Conservation (phyloP, 2,329 filamentous ascomycete genomes). For the Fusarium acutatum region DNA sequence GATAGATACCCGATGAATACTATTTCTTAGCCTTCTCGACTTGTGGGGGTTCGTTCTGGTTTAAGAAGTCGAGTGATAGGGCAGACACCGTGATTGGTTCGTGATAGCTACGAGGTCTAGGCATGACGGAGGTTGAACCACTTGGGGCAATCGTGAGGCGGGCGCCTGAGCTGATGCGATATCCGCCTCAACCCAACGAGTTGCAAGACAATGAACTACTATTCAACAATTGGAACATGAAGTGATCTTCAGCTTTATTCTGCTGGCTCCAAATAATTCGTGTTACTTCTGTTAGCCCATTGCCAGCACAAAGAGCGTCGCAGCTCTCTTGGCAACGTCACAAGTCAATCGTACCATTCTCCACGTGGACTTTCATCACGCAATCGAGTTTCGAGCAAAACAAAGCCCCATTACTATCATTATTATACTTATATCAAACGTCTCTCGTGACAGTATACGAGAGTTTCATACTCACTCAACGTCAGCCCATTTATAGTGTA, state of each 20-base stretch:
- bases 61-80: background rate
- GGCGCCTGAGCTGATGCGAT: background rate
- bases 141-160: background rate
- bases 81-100: background rate
- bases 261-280: fast-evolving
- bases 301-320: background rate
- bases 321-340: background rate
- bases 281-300: background rate
- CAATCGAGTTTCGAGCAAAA: fast-evolving
- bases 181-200: background rate
- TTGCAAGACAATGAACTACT: fast-evolving
- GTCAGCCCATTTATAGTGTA: background rate
- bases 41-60: background rate
- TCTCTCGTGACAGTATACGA: background rate
- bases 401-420: background rate
- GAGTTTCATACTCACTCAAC: background rate
- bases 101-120: background rate
- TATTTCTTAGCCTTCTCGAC: background rate
- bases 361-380: background rate
- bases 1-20: background rate
- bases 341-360: background rate
- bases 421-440: fast-evolving
- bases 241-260: fast-evolving
- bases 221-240: fast-evolving
- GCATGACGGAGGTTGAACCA: background rate